These are phyloP conservation scores for Zygnema cylindricum DNA, from an alignment of 139 green algal species.

Conservation along the genomic window DNA sequence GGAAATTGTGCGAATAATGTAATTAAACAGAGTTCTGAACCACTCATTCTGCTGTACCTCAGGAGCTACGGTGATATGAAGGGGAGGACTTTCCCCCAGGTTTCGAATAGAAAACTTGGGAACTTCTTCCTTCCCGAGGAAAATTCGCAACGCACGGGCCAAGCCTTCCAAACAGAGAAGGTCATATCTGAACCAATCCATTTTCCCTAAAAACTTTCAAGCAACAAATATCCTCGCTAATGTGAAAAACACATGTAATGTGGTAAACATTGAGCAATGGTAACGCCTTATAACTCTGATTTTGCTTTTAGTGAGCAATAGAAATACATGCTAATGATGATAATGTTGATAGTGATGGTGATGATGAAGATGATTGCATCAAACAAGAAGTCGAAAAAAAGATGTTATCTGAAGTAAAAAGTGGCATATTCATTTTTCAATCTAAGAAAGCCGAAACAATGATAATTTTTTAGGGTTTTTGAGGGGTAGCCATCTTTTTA, in stretches of 20 bases:
- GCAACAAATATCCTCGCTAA: neutral
- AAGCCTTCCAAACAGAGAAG: conserved; percentile 99
- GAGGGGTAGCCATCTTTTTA: too few species aligned
- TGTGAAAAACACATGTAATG: neutral
- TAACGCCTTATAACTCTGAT: neutral
- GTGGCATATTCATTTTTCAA: too few species aligned
- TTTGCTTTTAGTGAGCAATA: neutral
- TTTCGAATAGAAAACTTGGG: conserved; percentile 77
- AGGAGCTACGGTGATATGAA: conserved; percentile 37
- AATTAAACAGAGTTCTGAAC: too few species aligned
- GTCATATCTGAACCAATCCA: conserved; percentile 80
- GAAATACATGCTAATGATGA: neutral
- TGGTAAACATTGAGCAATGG: neutral
- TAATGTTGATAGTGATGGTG: too few species aligned
- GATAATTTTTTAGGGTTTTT: too few species aligned
- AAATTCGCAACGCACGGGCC: conserved; percentile 93
- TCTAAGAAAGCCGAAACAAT: too few species aligned
- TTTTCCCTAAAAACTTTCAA: neutral
- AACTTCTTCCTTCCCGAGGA: conserved; percentile 72
- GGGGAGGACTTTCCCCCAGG: neutral
- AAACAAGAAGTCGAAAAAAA: too few species aligned
- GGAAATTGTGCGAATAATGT: too few species aligned
- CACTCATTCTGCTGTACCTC: too few species aligned
- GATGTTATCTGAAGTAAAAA: too few species aligned
- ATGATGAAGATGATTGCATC: too few species aligned